These are phyloP conservation scores for Aureococcus anophagefferens DNA, from an alignment of 108 stramenopile genomes.

Conservation along the genomic window DNA sequence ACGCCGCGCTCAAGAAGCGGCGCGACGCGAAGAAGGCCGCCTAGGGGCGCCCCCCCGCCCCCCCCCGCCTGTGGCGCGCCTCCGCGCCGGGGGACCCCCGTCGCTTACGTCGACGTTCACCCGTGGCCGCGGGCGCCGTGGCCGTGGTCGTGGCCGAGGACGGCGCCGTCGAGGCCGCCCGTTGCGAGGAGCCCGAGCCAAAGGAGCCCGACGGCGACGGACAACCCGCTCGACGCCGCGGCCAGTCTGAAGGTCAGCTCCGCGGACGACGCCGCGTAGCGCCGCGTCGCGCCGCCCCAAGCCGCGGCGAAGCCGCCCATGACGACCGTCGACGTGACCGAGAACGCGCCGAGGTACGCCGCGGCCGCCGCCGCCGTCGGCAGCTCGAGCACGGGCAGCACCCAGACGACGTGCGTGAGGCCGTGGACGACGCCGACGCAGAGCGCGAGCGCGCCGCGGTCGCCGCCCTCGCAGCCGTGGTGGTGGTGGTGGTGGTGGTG, in stretches of 20 bases:
- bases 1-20: too few relatives aligned
- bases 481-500: too few relatives aligned
- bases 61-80: too few relatives aligned
- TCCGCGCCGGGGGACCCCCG: too few relatives aligned
- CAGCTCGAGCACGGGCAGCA: conserved; percentile 13
- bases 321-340: conserved; percentile 4
- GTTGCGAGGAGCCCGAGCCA: conserved; percentile 1
- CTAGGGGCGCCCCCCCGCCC: too few relatives aligned
- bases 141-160: neutral
- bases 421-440: conserved; percentile 15
- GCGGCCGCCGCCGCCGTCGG: neutral
- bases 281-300: conserved; percentile 9
- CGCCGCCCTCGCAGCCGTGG: too few relatives aligned
- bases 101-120: too few relatives aligned
- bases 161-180: neutral
- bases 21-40: too few relatives aligned
- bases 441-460: neutral
- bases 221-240: neutral
- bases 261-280: neutral
- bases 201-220: conserved; percentile 5
- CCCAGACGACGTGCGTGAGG: conserved; percentile 14
- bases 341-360: conserved; percentile 7
- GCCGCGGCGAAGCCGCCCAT: conserved; percentile 18
- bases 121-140: too few relatives aligned
- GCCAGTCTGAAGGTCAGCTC: neutral